Base-by-base conservation (phyloP, 2,329 filamentous ascomycete species). In the Aspergillus glaucus region DNA sequence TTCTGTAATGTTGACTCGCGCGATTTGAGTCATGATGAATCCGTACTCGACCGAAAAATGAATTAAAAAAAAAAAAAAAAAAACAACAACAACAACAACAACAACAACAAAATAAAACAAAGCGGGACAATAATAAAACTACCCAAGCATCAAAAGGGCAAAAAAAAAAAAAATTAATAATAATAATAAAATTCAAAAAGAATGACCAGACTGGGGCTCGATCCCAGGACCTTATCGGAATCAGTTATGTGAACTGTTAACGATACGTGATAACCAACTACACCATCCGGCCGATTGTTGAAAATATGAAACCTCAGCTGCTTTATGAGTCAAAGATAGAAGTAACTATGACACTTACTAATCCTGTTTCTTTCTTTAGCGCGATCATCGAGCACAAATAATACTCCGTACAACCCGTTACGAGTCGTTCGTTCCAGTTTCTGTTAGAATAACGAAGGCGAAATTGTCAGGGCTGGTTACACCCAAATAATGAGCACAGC, bases 211-310 rank as follows among this genome's bases (percentile, higher is more conserved):
- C 41, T 43, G 41, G 41, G 41, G 41, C 5, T 43, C 41, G 41
- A 43, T 43, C 41, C 41, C 41, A 43, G 41, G 41, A 43, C 41
- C 41, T 43, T 43, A 43, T 43, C 41, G 41, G 41, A 19, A 26
- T 17, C 41, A 43, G 41, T 28, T 8, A 22, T 10, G 3, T 4
- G 3, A 41, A 43, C 41, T 62, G 61, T 62, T 60, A 63, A 61
- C 60, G 58, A 62, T 60, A 62, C 56, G 59, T 62, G 61, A 62
- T 62, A 57, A 61, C 55, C 59, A 60, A 60, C 58, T 62, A 62
- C 60, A 58, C 58, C 55, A 62, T 57, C 58, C 60, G 54, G 58
- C 41, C 41, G 6, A n/a, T 5, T 41, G 17, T 24, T 41, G 9
- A 41, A 19, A 41, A 3, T 3, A n/a, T 6, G 1, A 7, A 21